These are phyloP conservation scores for Cryptosporidium ryanae DNA, from an alignment of 169 alveolate genomes.

Conservation along the genomic window DNA sequence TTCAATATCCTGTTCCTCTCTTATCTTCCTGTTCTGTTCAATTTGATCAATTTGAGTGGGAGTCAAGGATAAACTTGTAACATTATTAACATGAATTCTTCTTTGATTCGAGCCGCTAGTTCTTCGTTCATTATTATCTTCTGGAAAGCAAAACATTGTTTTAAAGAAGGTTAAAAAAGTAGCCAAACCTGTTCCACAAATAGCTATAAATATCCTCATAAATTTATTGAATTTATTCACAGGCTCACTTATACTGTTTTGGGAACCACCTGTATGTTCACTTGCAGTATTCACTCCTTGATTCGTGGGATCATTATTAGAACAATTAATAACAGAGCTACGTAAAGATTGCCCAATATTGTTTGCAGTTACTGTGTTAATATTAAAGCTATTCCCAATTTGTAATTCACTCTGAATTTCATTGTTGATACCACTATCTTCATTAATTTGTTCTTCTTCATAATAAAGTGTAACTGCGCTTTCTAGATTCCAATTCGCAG, in stretches of 20 bases:
- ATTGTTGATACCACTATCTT: neutral
- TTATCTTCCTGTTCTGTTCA: conserved; percentile 27
- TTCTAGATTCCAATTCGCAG: conserved; percentile 64
- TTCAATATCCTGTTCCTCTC: conserved; percentile 67
- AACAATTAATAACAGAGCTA: too few species aligned
- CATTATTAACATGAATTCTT: neutral
- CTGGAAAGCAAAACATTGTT: conserved; percentile 37
- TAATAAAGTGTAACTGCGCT: conserved; percentile 37
- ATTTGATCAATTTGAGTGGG: conserved; percentile 21
- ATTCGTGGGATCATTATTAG: neutral
- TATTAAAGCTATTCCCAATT: neutral
- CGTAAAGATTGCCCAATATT: too few species aligned
- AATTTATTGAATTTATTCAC: neutral
- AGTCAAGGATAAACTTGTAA: neutral
- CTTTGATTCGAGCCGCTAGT: too few species aligned
- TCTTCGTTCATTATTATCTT: conserved; percentile 3
- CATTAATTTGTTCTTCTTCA: conserved; percentile 29
- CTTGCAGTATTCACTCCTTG: neutral
- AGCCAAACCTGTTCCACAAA: conserved; percentile 32
- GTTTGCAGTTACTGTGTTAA: neutral
- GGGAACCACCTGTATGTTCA: neutral
- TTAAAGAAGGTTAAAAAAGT: conserved; percentile 22
- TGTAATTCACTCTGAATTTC: neutral
- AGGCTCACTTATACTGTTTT: neutral
- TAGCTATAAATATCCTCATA: conserved; percentile 8